Percentiles rank a stretch among this genome's conserved stretches.
These are phyloP conservation scores for Colletotrichum graminicola DNA, from an alignment of 2,329 filamentous ascomycete species.

Conservation along the genomic window DNA sequence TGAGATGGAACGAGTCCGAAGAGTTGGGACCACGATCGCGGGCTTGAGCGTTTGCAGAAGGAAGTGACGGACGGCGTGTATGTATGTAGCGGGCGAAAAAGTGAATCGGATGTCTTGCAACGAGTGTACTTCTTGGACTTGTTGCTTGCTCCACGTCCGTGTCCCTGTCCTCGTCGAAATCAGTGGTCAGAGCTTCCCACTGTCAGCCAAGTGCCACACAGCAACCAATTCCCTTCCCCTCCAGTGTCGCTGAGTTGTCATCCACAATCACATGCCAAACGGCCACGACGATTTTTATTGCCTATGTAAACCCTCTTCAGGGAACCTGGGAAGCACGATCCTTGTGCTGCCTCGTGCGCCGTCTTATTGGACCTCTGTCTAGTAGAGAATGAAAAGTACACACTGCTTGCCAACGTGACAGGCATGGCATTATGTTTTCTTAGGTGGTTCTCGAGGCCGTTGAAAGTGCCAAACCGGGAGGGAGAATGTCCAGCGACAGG, in stretches of 20 bases:
- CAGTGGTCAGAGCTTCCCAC: slow-evolving; percentile 4
- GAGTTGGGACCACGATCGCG: neutral
- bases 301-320: neutral
- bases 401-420: neutral
- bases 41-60: slow-evolving; percentile 24
- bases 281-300: neutral
- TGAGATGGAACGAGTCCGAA: slow-evolving; percentile 3
- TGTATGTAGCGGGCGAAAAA: slow-evolving; percentile 1
- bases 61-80: neutral
- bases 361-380: neutral
- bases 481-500: neutral
- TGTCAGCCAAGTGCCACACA: neutral
- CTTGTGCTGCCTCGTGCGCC: neutral
- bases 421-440: neutral
- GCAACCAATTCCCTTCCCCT: neutral
- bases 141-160: slow-evolving; percentile 16
- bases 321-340: neutral
- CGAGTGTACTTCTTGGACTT: slow-evolving; percentile 19
- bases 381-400: neutral
- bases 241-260: neutral
- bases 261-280: slow-evolving; percentile 20
- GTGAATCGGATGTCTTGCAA: slow-evolving; percentile 24
- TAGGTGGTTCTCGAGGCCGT: no score
- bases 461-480: neutral
- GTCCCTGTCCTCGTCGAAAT: slow-evolving; percentile 3